Conservation (phyloP, 2,329 filamentous ascomycete species). For the Venturia pyrina region DNA sequence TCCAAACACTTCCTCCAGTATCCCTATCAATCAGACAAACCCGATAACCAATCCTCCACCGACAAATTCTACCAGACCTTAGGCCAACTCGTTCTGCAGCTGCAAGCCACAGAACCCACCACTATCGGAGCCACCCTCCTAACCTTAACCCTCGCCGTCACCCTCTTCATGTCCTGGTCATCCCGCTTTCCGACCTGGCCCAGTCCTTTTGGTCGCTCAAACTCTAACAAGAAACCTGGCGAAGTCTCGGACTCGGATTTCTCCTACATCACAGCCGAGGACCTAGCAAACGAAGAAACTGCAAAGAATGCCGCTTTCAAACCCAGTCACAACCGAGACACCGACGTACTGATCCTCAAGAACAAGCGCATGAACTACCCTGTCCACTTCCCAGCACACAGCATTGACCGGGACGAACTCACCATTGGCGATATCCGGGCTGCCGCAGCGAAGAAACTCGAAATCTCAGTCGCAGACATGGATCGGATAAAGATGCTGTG, state of each 20-base stretch:
- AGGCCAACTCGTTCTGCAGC: not conserved
- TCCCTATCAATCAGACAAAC: not conserved
- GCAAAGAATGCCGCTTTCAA: slow-evolving; percentile 23
- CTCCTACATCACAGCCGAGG: slow-evolving; percentile 73
- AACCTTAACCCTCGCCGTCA: slow-evolving; percentile 17
- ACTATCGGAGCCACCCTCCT: slow-evolving; percentile 5
- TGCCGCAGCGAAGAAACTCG: slow-evolving; percentile 57
- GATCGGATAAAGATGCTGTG: slow-evolving; percentile 58
- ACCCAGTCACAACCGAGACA: slow-evolving; percentile 42
- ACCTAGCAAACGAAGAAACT: slow-evolving; percentile 40
- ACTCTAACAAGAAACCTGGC: slow-evolving; percentile 28
- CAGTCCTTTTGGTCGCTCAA: slow-evolving; percentile 37
- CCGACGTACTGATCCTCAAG: slow-evolving; percentile 62
- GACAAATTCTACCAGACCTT: not conserved
- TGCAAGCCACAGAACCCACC: slow-evolving; percentile 5
- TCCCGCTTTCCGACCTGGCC: slow-evolving; percentile 34
- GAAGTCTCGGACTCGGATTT: slow-evolving; percentile 68
- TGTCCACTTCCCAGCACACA: slow-evolving; percentile 63
- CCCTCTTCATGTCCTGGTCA: slow-evolving; percentile 34
- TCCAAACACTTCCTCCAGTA: not conserved
- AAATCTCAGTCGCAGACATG: slow-evolving; percentile 42
- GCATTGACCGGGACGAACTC: slow-evolving; percentile 65
- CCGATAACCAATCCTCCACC: not conserved
- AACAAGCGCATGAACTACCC: slow-evolving; percentile 56
- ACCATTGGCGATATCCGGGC: slow-evolving; percentile 55